Conservation (phyloP, 495 filamentous ascomycete species). For the Cetradonia linearis region DNA sequence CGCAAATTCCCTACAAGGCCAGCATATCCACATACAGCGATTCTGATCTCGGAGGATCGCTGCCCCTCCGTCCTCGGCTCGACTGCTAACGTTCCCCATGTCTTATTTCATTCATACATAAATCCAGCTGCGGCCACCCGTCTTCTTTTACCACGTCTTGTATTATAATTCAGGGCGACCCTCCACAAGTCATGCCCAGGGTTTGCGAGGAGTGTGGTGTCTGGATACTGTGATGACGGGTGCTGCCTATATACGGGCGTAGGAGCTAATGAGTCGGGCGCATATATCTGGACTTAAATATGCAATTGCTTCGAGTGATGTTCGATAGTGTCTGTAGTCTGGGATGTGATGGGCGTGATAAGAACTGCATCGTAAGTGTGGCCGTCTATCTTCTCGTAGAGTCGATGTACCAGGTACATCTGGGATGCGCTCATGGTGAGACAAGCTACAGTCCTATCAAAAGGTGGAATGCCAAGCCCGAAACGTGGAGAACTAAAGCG, state of each 20-base stretch:
- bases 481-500: slow-evolving; percentile 1
- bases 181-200: not conserved
- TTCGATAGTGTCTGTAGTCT: not conserved
- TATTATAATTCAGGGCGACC: not conserved
- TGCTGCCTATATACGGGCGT: slow-evolving; percentile 1
- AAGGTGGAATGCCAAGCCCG: slow-evolving; percentile 2
- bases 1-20: not conserved
- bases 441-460: slow-evolving; percentile 8
- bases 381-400: not conserved
- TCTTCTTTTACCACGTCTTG: not conserved
- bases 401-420: slow-evolving; percentile 1
- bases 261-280: not conserved
- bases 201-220: not conserved
- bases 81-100: slow-evolving; percentile 93
- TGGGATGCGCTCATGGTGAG: not conserved
- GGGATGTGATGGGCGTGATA: slow-evolving; percentile 3
- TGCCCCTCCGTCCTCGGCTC: slow-evolving; percentile 71
- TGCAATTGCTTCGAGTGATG: not conserved
- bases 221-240: not conserved
- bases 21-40: slow-evolving; percentile 49
- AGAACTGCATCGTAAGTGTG: slow-evolving; percentile 7
- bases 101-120: slow-evolving; percentile 1
- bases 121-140: not conserved
- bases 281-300: not conserved
- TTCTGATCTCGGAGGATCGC: slow-evolving; percentile 85